Base-by-base conservation (phyloP, 345 rosid species). In the Xanthoceras sorbifolium region DNA sequence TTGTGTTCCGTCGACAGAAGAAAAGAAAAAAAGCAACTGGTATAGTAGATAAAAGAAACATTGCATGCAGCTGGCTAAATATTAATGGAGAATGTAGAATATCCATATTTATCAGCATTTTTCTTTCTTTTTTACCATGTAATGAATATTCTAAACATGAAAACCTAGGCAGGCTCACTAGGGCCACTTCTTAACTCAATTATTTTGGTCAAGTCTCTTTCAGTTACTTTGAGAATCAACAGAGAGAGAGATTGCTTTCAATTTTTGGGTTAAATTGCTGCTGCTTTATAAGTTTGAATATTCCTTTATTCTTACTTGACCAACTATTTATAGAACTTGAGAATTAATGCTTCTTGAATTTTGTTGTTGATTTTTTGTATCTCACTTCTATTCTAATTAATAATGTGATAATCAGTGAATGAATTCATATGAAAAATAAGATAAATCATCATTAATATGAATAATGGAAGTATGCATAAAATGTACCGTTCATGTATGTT, bases 231-330 rank as follows among this genome's bases (percentile, higher is more conserved):
- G 80, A 64, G 78, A 64, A 76, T 76, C 70, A 72, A 29, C 80
- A 69, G 31, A 59, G 59, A 26, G 22, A 32, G 59, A 26, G 42
- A 36, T 65, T 5, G 64, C 79, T 44, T 79, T 38, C 69, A 67
- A 67, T 77, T 60, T 54, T 67, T 38, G 31, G 64, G 64, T 76
- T 65, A 81, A 82, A 80, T 82, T 64, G 75, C 69, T 69, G 79
- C 31, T 78, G 80, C 88, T 85, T 85, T 82, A 76, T 69, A 42
- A 64, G 23, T 78, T 80, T 85, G 84, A 82, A 85, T 85, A 82
- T 85, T 78, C 87, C 76, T 80, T 36, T 77, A 71, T 75, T 63
- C 71, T 20, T 34, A 38, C 72, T 15, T 75, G 28, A 46, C 75
- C 48, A 64, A 10, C 50, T 52, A 42, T 38, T 6, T 7, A 50